Evolutionary conservation across 1,284 basidiomycete genomes (phyloP), one percentile per base, ranked within the genome.

Genomic region (Ceratobasidium sp.): DNA sequence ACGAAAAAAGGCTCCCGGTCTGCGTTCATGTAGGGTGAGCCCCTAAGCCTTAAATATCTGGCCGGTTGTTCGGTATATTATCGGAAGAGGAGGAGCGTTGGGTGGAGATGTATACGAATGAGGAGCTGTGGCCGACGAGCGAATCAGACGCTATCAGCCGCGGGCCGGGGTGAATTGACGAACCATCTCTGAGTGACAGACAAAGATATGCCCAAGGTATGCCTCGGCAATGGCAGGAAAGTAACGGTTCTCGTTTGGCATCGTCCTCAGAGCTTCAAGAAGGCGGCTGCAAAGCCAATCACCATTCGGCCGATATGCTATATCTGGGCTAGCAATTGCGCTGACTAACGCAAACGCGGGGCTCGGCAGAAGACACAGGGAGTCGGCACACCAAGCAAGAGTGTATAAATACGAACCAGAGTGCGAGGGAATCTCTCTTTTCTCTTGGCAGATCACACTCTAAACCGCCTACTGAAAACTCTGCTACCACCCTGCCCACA

Each of bases 101-200:
- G 37, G n/a, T 67, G 74, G 74, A 76, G 74, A 76, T 76, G n/a
- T 37, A 67, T 59, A 64, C 74, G 13, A 64, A 76, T 76, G 64
- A 67, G 74, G 74, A 25, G 64, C 52, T 67, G 74, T 22, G 74
- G 44, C 74, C 74, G 74, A 67, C 46, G 46, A 40, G 32, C 61
- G 49, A 75, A 59, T 71, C 59, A 51, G 43, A 15, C 34, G 29
- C 15, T 40, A 51, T 56, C 74, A 40, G 25, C 43, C 4, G 56
- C 71, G 71, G 71, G 61, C 71, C 71, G 59, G 34, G 51, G n/a
- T 22, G 59, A 22, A 62, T 43, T 5, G 43, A 43, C 62, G 43
- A 65, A 46, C 62, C 62, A 29, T 22, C 61, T 19, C 22, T 25
- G n/a, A 34, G 29, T 34, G n/a, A 37, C 15, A 46, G 22, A 46